phyloP scores from a whole-genome alignment of 1,139 yeast species.

The Protomyces macrosporus region DNA sequence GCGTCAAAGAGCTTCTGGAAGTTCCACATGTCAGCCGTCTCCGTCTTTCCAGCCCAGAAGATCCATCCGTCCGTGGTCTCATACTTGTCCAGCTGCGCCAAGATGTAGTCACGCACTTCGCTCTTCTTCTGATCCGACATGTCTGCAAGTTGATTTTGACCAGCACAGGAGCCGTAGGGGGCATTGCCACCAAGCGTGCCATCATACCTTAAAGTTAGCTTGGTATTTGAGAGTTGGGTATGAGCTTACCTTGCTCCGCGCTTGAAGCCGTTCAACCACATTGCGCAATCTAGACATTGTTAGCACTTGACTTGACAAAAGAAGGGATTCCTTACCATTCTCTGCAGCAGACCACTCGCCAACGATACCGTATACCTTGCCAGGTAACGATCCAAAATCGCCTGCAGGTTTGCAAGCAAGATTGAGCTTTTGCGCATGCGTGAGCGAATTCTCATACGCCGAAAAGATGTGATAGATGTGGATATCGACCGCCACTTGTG shows the following conservation, averaged over 20 bases:
- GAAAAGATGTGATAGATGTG: conserved; percentile 77
- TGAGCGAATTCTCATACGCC: conserved; percentile 52
- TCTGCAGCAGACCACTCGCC: conserved; percentile 97
- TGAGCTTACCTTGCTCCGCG: conserved; percentile 58
- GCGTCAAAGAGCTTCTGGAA: conserved; percentile 51
- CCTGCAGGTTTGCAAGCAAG: conserved; percentile 62
- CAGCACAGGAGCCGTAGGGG: conserved; percentile 53
- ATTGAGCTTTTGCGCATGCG: conserved; percentile 57
- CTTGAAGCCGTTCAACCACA: conserved; percentile 88
- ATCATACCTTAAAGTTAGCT: conserved; percentile 45
- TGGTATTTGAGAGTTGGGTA: too few relatives aligned
- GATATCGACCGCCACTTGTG: conserved; percentile 11
- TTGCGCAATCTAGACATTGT: conserved; percentile 52
- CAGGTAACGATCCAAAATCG: conserved; percentile 38
- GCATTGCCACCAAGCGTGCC: conserved; percentile 52
- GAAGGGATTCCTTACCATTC: conserved; percentile 45
- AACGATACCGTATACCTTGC: conserved; percentile 49
- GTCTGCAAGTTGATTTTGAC: conserved; percentile 39
- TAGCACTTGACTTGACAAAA: too few relatives aligned
- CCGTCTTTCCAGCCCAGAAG: conserved; percentile 92
- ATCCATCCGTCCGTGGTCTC: conserved; percentile 70
- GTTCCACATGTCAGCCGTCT: conserved; percentile 80
- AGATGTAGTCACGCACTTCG: conserved; percentile 62
- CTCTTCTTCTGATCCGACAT: conserved; percentile 29
- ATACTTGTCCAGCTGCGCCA: conserved; percentile 85